Evolutionary conservation across 257 asterid genomes (phyloP).

Genomic region (Paulownia fortunei): DNA sequence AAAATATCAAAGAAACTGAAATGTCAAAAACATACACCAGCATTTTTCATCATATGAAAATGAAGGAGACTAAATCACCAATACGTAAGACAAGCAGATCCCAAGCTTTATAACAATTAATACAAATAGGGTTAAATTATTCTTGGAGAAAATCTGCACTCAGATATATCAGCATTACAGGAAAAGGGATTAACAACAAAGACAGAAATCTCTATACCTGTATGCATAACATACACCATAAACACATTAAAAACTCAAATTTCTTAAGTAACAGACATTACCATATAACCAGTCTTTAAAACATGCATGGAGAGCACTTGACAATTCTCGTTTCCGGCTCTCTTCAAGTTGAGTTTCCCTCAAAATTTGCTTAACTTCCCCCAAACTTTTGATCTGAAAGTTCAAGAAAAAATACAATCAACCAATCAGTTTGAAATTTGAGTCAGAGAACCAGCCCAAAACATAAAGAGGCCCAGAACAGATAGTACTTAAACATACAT

Average conservation of each 20-base stretch:
- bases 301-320: conserved; percentile 81
- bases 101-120: neutral
- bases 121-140: neutral
- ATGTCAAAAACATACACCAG: neutral
- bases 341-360: conserved; percentile 90
- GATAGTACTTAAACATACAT: conserved; percentile 48
- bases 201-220: neutral
- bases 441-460: neutral
- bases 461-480: neutral
- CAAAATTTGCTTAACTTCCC: conserved; percentile 73
- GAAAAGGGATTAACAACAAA: neutral
- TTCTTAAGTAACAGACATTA: conserved; percentile 36
- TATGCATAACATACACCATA: neutral
- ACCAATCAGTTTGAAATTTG: conserved; percentile 12
- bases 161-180: neutral
- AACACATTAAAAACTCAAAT: neutral
- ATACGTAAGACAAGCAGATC: neutral
- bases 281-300: conserved; percentile 98
- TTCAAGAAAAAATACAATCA: conserved; percentile 24
- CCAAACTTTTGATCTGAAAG: conserved; percentile 70
- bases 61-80: neutral
- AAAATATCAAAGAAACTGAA: neutral
- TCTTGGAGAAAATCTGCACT: neutral
- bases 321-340: conserved; percentile 80
- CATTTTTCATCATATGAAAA: neutral